A percentile compares a stretch with the other conserved stretches of the same genome.
Evolutionary conservation across 768 basidiomycete species (phyloP).

Genomic region (Tricholoma sp.): DNA sequence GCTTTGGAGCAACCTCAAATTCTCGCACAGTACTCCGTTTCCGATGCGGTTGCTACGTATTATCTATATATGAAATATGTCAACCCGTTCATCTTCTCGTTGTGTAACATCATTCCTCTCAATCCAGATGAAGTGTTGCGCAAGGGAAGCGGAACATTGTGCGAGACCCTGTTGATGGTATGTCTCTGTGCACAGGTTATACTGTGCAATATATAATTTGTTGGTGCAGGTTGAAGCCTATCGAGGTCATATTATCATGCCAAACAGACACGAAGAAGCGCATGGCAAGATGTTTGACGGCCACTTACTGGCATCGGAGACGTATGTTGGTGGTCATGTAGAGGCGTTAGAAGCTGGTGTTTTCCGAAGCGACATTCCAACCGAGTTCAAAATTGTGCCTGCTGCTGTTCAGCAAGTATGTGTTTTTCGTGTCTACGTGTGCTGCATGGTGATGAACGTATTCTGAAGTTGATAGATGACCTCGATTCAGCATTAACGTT

Average conservation of each 20-base stretch:
- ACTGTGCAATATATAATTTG: neutral
- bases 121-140: conserved; percentile 94
- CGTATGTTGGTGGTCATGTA: conserved; percentile 98
- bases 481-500: conserved; percentile 90
- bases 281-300: conserved; percentile 93
- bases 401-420: conserved; percentile 74
- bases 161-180: conserved; percentile 97
- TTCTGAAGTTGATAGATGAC: conserved; percentile 78
- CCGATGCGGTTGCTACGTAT: conserved; percentile 99
- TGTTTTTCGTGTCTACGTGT: conserved; percentile 1
- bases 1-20: conserved; percentile 93
- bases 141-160: conserved; percentile 94
- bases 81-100: conserved; percentile 97
- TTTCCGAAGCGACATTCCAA: conserved; percentile 91
- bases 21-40: conserved; percentile 97
- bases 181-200: conserved; percentile 17
- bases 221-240: conserved; percentile 85
- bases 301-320: conserved; percentile 94
- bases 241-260: conserved; percentile 91
- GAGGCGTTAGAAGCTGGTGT: conserved; percentile 98
- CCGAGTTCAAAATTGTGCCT: conserved; percentile 94
- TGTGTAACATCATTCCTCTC: conserved; percentile 98
- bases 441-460: conserved; percentile 3
- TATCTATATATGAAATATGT: conserved; percentile 99
- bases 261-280: conserved; percentile 91